Evolutionary conservation across 768 basidiomycete genomes (phyloP).

Genomic region (Leccinum barrowsii): DNA sequence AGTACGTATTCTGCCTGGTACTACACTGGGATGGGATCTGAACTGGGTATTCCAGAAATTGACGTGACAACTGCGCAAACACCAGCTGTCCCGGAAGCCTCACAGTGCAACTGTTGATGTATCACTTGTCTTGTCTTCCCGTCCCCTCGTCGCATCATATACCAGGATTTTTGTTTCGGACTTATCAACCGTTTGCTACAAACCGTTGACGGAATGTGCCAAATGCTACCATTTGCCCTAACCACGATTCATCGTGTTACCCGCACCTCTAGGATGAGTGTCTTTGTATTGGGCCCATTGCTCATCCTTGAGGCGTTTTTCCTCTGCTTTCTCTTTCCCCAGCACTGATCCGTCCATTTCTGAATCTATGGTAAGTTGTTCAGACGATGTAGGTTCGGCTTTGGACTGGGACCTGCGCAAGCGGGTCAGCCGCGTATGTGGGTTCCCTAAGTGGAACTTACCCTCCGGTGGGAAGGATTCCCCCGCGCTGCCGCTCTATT

Average conservation of each 20-base stretch:
- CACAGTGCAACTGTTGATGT: constrained; percentile 74
- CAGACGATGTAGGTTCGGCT: constrained; percentile 64
- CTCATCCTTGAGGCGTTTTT: constrained; percentile 82
- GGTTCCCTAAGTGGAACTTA: constrained; percentile 37
- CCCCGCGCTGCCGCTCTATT: constrained; percentile 79
- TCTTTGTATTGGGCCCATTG: constrained; percentile 91
- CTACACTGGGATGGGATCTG: constrained; percentile 1
- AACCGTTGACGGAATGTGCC: constrained; percentile 5
- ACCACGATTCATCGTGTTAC: constrained; percentile 95
- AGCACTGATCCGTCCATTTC: constrained; percentile 78
- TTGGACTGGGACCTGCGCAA: constrained; percentile 60
- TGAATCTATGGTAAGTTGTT: constrained; percentile 72
- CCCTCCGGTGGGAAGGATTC: constrained; percentile 87
- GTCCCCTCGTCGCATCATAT: constrained; percentile 21
- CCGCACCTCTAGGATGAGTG: constrained; percentile 82
- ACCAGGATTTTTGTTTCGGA: constrained; percentile 26
- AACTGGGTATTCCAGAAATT: constrained; percentile 58
- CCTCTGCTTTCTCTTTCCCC: constrained; percentile 67
- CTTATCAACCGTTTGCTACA: constrained; percentile 18
- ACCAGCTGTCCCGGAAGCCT: constrained; percentile 79
- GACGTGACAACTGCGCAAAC: constrained; percentile 76
- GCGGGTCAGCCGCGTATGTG: constrained; percentile 5
- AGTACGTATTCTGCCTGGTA: constrained; percentile 32
- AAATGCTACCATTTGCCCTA: constrained; percentile 14
- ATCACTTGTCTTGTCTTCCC: not conserved